Base-by-base conservation (phyloP, 805 yeast genomes). In the Candida railenensis region DNA sequence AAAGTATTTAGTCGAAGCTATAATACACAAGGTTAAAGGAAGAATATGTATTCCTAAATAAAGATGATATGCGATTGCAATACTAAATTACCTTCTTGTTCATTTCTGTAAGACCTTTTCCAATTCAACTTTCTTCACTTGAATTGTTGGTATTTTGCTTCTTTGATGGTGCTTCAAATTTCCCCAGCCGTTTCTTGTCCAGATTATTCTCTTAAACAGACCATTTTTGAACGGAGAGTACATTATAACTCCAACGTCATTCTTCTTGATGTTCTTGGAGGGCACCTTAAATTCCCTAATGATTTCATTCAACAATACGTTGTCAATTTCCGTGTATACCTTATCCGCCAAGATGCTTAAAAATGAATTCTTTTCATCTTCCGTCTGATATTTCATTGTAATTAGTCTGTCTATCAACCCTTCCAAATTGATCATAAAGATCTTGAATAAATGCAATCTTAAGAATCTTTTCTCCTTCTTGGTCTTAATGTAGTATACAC, bases 361-460 rank as follows among this genome's bases (percentile, higher is more conserved):
- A 47, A 71, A 71, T 16, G 50, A 48, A 18, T 54, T 53, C 50
- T 62, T 56, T 9, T 61, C 60, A 25, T 51, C 48, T 32, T 67
- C 59, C 53, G 63, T 61, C 37, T 56, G 53, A 52, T 72, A 69
- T 50, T 69, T 72, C 52, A 70, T 58, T 18, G 69, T 50, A 41
- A 59, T 57, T 41, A 72, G 59, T 1, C 65, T 64, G 32, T 71
- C 74, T 20, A 70, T 57, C 48, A 66, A 72, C 34, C 68, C 73
- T 21, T 61, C 67, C 46, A 69, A 50, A 53, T 72, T 72, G 39
- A 67, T 61, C 49, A 69, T 48, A 42, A 71, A 62, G 22, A 71
- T 48, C 50, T 69, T 69, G 54, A 59, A 62, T 28, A 72, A 52
- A 46, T 72, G 76, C 25, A 42, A 14, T 25, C 45, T 42, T 4